Evolutionary conservation across 176 grass and related monocot species (phyloP), one percentile per base, ranked within the genome.

Genomic region (Aegilops tauschii): DNA sequence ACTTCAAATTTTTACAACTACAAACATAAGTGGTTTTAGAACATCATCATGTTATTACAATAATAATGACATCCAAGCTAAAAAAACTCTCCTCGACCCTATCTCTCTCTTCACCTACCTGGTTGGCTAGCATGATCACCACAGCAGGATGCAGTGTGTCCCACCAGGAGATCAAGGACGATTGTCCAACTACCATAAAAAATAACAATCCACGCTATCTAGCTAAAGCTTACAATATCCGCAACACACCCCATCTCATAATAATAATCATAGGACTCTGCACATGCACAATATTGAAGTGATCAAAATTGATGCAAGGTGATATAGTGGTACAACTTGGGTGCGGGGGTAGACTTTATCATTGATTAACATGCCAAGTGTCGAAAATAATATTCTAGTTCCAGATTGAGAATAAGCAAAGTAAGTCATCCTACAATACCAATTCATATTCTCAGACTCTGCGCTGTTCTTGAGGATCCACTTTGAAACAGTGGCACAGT

Each of bases 401-500:
- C 25, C 34, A 71, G 37, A 74, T 21, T 18, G 6, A 69, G 35
- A 70, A 79, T 32, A 45, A 62, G 11, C 17, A 80, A 89, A 71
- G 61, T 50, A 37, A 17, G 40, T 30, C 36, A 63, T 7, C 72
- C 68, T 86, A 72, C 69, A 71, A 69, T 93, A 96, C 97, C 97
- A 99, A 78, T 99, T 99, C 97, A 99, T 99, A 88, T 99, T 99
- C 73, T 99, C 97, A 8, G 97, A 99, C 79, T 99, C 97, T 0
- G 97, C 92, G 34, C 94, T 94, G 85, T 99, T 99, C 89, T 99
- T 99, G 65, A 99, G 85, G 56, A 99, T 97, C 97, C 97, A 99
- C 85, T 94, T 99, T 81, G 97, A 90, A 84, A 99, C 97, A 73
- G 97, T 99, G 34, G 80, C 90, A 87, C 97, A 99, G 68, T 99